A percentile compares a stretch with the other conserved stretches of the same genome.
phyloP scores from a whole-genome alignment of 2,329 filamentous ascomycete species.

The Aureobasidium uvarum region DNA sequence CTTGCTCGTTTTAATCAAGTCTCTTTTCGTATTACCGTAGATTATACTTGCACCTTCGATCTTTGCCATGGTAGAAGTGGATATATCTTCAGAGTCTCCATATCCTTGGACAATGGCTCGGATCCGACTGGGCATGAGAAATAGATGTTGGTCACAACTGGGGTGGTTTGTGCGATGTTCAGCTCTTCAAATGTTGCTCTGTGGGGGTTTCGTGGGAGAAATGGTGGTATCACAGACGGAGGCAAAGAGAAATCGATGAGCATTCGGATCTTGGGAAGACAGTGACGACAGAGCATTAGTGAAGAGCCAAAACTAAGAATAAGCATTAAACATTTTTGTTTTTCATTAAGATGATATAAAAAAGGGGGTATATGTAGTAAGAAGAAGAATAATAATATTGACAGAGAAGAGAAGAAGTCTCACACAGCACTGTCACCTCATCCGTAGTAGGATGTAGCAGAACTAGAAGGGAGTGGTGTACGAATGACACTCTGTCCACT shows the following conservation, averaged over 20 bases:
- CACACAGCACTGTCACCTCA: neutral
- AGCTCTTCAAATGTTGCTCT: too few relatives aligned
- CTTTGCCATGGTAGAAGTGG: too few relatives aligned
- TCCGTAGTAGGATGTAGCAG: neutral
- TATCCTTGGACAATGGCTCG: too few relatives aligned
- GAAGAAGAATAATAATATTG: neutral
- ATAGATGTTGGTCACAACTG: too few relatives aligned
- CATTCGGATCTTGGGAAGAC: neutral
- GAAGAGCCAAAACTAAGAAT: neutral
- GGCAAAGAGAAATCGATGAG: neutral
- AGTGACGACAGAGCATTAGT: neutral
- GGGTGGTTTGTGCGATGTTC: too few relatives aligned
- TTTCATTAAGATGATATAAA: neutral
- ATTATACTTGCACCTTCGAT: too few relatives aligned
- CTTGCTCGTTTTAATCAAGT: too few relatives aligned
- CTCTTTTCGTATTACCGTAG: too few relatives aligned
- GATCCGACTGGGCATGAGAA: too few relatives aligned
- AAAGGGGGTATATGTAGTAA: neutral
- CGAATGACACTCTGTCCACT: constrained; percentile 13
- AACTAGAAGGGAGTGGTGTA: neutral
- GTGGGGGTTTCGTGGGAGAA: too few relatives aligned
- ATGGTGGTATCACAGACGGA: too few relatives aligned
- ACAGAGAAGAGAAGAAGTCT: constrained; percentile 1
- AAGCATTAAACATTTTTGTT: constrained; percentile 7
- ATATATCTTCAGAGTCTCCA: too few relatives aligned